Evolutionary conservation across 2,329 filamentous ascomycete species (phyloP), one percentile per base, ranked within the genome.

Genomic region (Hawksworthiomyces lignivorus): DNA sequence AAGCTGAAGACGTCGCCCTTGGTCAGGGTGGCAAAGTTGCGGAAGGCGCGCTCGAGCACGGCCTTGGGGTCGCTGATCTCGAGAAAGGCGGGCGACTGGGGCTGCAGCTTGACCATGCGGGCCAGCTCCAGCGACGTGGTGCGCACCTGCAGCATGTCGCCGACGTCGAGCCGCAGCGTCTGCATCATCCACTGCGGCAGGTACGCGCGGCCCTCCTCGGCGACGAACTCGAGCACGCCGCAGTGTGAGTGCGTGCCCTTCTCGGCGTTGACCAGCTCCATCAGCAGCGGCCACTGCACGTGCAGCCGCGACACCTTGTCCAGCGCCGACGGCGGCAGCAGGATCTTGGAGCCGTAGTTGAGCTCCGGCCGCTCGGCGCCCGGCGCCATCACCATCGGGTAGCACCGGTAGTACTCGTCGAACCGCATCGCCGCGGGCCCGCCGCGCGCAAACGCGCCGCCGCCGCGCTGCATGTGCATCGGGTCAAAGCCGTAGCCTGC

Each of bases 161-260:
- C 92, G 1, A 90, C 87, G 45, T 97, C 90, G 43, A 98, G 78
- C 2, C 76, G 69, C 5, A 98, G 76, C 0, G 87, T 92, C 67
- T 88, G 79, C 92, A 98, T 97, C 69, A 97, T 84, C 90, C 92
- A 98, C 62, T 89, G 87, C 24, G 92, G 92, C 47, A 98, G 73
- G 64, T 98, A 98, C 41, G 94, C 88, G 60, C 92, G 85, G 37
- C 92, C 92, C 63, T 98, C 92, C 59, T 98, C 92, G 4, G 92
- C 92, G 43, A 95, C 92, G 58, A 98, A 98, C 63, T 98, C 92
- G 49, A 98, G 65, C 17, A 98, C 92, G 69, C 92, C 92, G 5
- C 87, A 89, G 63, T 98, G 92, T 20, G 90, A 92, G 59, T 84
- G 82, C 60, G 75, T 82, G 21, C 78, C 78, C 58, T 81, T 82